Base-by-base conservation (phyloP, 2,329 filamentous ascomycete genomes). In the Trichoderma asperellum region DNA sequence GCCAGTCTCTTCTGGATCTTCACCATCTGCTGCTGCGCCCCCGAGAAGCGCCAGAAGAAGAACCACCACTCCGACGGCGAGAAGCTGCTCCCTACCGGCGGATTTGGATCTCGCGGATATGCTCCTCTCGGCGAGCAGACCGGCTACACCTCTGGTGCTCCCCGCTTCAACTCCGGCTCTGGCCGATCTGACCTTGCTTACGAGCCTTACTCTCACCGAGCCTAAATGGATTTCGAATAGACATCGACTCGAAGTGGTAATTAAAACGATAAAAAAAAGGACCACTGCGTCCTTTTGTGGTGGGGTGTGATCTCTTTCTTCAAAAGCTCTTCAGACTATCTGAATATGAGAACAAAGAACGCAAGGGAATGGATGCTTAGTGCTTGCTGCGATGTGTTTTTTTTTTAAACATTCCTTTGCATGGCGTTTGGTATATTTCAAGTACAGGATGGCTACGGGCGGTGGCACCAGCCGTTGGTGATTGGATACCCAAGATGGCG, bases 1-100 rank as follows among this genome's bases (percentile, higher is more conserved):
- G 91, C 91, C 8, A 88, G 88, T 72, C 81, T 97, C 77, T 97
- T 98, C 90, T 98, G 96, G 95, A 83, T 94, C 77, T 88, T 96
- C 79, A 93, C 90, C 80, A 87, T 92, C 76, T 98, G 95, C 90
- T 98, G 94, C 88, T 97, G 94, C 74, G 92, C 93, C 75, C 80
- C 80, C 16, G 80, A 81, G 71, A 72, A 72, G 69, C 72, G 74
- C 69, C 72, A 73, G 73, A 79, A 78, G 74, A 79, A 78, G 72
- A 76, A 77, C 72, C 73, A 73, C 71, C 72, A 74, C 65, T 74
- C 73, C 59, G 82, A 85, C 70, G 77, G 76, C 77, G 86, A 88
- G 82, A 88, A 88, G 82, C 79, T 84, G 58, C 74, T 84, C 11
- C 79, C 82, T n/a, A 73, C 80, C 29, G 78, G 80, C 66, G 78